Evolutionary conservation across 345 rosid genomes (phyloP).

Genomic region (Sisymbrium altissimum): DNA sequence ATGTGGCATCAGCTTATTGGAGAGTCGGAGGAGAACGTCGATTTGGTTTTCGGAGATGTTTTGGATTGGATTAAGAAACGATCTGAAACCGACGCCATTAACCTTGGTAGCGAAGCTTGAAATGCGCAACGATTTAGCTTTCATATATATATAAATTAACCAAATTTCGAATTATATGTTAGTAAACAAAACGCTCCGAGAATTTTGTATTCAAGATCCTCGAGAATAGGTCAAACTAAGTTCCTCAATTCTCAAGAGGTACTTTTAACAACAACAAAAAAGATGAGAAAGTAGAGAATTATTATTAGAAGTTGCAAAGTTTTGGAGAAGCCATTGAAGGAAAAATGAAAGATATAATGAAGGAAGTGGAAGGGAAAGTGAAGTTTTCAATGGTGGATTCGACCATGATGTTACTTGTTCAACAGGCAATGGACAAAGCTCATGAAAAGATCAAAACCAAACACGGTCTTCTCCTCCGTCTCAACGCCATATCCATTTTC

Average conservation of each 20-base stretch:
- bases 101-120: slow-evolving; percentile 1
- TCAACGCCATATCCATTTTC: slow-evolving; percentile 71
- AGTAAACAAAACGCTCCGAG: background rate
- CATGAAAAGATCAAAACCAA: slow-evolving; percentile 66
- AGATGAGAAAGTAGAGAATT: background rate
- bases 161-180: background rate
- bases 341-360: slow-evolving; percentile 15
- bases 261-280: slow-evolving; percentile 8
- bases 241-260: background rate
- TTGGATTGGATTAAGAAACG: slow-evolving; percentile 64
- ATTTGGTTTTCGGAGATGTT: slow-evolving; percentile 67
- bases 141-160: background rate
- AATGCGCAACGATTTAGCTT: background rate
- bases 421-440: slow-evolving; percentile 71
- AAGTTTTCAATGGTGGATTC: slow-evolving; percentile 65
- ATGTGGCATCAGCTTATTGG: slow-evolving; percentile 96
- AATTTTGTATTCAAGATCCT: slow-evolving; percentile 17
- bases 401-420: slow-evolving; percentile 79
- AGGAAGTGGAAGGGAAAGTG: slow-evolving; percentile 47
- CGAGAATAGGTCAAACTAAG: slow-evolving; percentile 24
- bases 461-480: slow-evolving; percentile 57
- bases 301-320: background rate
- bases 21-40: slow-evolving; percentile 67
- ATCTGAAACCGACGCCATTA: slow-evolving; percentile 25
- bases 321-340: background rate